These are phyloP conservation scores for Volvox reticuliferus DNA, from an alignment of 139 green algal genomes.

Conservation along the genomic window DNA sequence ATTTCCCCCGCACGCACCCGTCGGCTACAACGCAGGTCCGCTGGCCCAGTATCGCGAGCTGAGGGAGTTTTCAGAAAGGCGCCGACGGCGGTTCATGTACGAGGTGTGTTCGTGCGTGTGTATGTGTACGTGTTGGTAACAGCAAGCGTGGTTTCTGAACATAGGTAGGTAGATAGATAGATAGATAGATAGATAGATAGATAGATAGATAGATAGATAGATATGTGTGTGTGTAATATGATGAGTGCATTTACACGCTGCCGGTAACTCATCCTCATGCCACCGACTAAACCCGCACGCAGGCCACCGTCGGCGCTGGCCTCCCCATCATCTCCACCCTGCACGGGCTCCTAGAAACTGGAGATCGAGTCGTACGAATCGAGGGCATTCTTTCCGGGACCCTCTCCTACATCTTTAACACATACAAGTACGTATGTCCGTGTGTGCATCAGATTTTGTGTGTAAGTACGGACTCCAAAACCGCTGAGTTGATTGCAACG, in stretches of 20 bases:
- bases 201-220: neutral
- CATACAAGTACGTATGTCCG: constrained; percentile 60
- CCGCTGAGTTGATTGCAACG: no score
- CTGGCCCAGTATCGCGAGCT: constrained; percentile 55
- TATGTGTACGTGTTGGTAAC: no score
- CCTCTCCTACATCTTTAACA: constrained; percentile 99
- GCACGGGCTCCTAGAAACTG: constrained; percentile 87
- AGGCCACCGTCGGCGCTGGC: constrained; percentile 93
- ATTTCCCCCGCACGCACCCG: no score
- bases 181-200: neutral
- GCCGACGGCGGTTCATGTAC: constrained; percentile 57
- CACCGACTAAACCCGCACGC: constrained; percentile 2
- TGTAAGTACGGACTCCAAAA: no score
- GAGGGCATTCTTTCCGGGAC: constrained; percentile 97
- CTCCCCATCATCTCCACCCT: constrained; percentile 96
- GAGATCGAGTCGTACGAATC: constrained; percentile 87
- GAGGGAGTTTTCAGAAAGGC: constrained; percentile 31
- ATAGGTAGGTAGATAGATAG: no score
- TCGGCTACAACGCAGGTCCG: constrained; percentile 17
- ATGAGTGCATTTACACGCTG: no score
- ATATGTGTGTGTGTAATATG: no score
- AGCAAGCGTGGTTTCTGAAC: no score
- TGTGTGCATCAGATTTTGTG: neutral
- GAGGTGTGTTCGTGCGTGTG: constrained; percentile 46
- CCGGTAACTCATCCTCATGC: no score